Evolutionary conservation across 208 protist species (phyloP), one percentile per base, ranked within the genome.

Genomic region (Crithidia expoeki): DNA sequence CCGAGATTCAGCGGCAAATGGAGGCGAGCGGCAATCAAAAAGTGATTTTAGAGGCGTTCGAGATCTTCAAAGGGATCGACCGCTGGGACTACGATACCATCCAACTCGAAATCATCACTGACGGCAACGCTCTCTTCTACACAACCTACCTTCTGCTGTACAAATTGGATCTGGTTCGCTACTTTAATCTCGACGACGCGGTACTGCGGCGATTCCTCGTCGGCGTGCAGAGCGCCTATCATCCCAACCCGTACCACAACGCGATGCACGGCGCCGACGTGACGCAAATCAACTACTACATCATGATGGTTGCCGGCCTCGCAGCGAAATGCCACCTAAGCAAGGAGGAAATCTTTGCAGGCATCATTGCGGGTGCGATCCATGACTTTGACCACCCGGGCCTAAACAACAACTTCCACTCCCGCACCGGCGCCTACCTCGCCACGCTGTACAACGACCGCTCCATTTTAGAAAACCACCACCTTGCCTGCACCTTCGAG

Each of bases 381-480:
- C 98, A 99, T 83, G 98, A 99, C 87, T 93, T 96, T 73, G 96
- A 98, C 66, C 98, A 99, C 76, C 96, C 96, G 1, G 98, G 98
- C 28, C 66, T 98, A 30, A 98, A 98, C 82, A 99, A 99, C 80
- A 95, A 93, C 72, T 99, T 98, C 74, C 92, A 98, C 73, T 81
- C 96, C n/a, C 94, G 93, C 64, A 97, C 95, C 9, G 76, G 89
- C 59, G 81, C 94, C 10, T 89, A 91, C 62, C 78, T 98, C 30
- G 96, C 96, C 36, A 88, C 90, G n/a, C 77, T 97, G 9, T 98
- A 98, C 81, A 98, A 98, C 76, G 94, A 98, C 70, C 76, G 86
- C 30, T 94, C 90, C 23, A 97, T 98, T 27, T 77, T 99, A 44
- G 97, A 99, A 58, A 98, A 97, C 72, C 93, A 98, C 67, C 98